These are phyloP conservation scores for Pythium aquatile DNA, from an alignment of 352 stramenopile species.

Conservation along the genomic window DNA sequence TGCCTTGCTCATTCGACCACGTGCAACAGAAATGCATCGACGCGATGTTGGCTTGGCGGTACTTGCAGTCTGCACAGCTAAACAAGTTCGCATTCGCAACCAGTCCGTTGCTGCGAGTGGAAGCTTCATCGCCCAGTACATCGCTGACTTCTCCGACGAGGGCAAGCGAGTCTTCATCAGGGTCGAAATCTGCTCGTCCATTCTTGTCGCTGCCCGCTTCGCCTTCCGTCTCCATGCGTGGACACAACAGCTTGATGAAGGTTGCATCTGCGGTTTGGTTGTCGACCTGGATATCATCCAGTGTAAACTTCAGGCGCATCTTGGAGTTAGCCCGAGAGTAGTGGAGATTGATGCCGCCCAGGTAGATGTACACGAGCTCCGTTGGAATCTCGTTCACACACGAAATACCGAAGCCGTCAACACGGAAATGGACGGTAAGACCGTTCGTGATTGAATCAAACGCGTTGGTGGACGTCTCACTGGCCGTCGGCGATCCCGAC, in stretches of 20 bases:
- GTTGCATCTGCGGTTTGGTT: constrained; percentile 86
- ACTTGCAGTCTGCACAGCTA: constrained; percentile 82
- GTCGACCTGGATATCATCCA: constrained; percentile 85
- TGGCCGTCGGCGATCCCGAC: constrained; percentile 65
- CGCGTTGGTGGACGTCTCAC: constrained; percentile 72
- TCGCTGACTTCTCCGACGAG: constrained; percentile 21
- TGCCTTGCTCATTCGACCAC: constrained; percentile 88
- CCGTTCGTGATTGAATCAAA: constrained; percentile 68
- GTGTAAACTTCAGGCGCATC: constrained; percentile 82
- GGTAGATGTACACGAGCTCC: constrained; percentile 85
- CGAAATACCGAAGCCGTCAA: constrained; percentile 82
- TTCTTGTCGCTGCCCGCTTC: constrained; percentile 46
- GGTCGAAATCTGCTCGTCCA: constrained; percentile 28
- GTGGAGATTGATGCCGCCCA: constrained; percentile 75
- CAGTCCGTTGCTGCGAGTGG: constrained; percentile 36
- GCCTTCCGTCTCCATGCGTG: constrained; percentile 51
- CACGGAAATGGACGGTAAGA: constrained; percentile 60
- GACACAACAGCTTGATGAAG: constrained; percentile 82
- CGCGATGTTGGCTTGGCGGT: constrained; percentile 71
- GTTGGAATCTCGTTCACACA: constrained; percentile 86
- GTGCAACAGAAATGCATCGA: constrained; percentile 88
- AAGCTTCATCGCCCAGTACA: constrained; percentile 21
- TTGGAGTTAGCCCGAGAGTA: constrained; percentile 80
- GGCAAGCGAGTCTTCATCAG: constrained; percentile 12
- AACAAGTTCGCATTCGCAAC: constrained; percentile 72